phyloP scores from a whole-genome alignment of 345 rosid genomes.

The Eutrema yunnanense region DNA sequence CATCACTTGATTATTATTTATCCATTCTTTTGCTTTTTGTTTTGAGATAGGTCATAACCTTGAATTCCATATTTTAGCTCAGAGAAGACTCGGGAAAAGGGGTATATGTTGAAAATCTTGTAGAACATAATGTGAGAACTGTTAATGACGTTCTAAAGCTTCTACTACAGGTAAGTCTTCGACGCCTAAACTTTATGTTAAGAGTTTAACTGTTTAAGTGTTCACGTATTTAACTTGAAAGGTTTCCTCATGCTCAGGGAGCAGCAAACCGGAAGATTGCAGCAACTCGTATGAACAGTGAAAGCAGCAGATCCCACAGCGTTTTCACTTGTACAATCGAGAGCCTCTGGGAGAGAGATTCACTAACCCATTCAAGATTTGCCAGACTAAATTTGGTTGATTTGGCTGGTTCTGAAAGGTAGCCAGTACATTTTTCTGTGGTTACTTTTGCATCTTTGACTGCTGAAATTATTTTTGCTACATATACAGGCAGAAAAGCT shows the following conservation, averaged over 20 bases:
- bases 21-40: not conserved
- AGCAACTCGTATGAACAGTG: conserved; percentile 88
- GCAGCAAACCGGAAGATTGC: conserved; percentile 82
- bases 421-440: conserved; percentile 4
- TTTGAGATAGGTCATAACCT: conserved; percentile 25
- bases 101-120: conserved; percentile 85
- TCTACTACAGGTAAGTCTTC: conserved; percentile 52
- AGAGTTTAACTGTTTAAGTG: conserved; percentile 1
- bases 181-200: conserved; percentile 2
- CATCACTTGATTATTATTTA: conserved; percentile 4
- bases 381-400: conserved; percentile 95
- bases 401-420: conserved; percentile 99
- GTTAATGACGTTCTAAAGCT: conserved; percentile 75
- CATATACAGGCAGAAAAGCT: conserved; percentile 79
- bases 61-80: conserved; percentile 52
- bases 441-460: conserved; percentile 8
- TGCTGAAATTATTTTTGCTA: conserved; percentile 10
- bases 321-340: conserved; percentile 94
- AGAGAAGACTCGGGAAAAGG: conserved; percentile 89
- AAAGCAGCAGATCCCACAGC: conserved; percentile 96
- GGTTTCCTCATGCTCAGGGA: conserved; percentile 44
- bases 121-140: conserved; percentile 55
- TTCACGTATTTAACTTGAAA: conserved; percentile 7
- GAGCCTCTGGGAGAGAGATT: conserved; percentile 86
- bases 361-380: conserved; percentile 72